A percentile compares a stretch with the other conserved stretches of the same genome.
Conservation (phyloP, 1,139 yeast genomes). For the Sugiyamaella neomexicana region DNA sequence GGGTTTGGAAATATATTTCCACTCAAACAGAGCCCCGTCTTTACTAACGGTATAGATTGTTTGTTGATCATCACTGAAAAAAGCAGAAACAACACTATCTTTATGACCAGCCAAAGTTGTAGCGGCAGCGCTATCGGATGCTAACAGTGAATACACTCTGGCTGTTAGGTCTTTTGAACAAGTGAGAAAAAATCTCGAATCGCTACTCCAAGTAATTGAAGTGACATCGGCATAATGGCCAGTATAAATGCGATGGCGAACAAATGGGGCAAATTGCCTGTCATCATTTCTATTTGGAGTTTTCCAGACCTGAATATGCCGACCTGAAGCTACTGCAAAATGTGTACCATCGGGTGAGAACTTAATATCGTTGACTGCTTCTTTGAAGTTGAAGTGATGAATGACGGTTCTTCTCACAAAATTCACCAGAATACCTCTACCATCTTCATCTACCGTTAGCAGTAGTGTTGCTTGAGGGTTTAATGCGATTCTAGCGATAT, state of each 20-base stretch:
- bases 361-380: slow-evolving; percentile 65
- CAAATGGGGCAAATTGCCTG: slow-evolving; percentile 93
- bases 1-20: slow-evolving; percentile 72
- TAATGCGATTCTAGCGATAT: slow-evolving; percentile 74
- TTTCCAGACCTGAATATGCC: slow-evolving; percentile 90
- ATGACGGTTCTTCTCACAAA: slow-evolving; percentile 81
- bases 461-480: slow-evolving; percentile 79
- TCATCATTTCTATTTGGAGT: slow-evolving; percentile 70
- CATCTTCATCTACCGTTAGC: slow-evolving; percentile 82
- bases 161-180: slow-evolving; percentile 90
- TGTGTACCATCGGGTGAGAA: slow-evolving; percentile 88
- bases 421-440: slow-evolving; percentile 89
- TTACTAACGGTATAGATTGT: slow-evolving; percentile 85
- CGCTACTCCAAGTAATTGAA: slow-evolving; percentile 83
- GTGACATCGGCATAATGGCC: slow-evolving; percentile 89
- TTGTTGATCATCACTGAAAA: slow-evolving; percentile 83
- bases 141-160: slow-evolving; percentile 73
- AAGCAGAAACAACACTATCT: slow-evolving; percentile 83
- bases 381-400: slow-evolving; percentile 93
- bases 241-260: slow-evolving; percentile 83
- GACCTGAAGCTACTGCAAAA: slow-evolving; percentile 82
- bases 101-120: slow-evolving; percentile 91
- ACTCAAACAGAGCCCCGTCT: slow-evolving; percentile 90
- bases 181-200: slow-evolving; percentile 82
- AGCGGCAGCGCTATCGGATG: slow-evolving; percentile 77